phyloP scores from a whole-genome alignment of 1,284 basidiomycete genomes.

The Trametes versicolor region DNA sequence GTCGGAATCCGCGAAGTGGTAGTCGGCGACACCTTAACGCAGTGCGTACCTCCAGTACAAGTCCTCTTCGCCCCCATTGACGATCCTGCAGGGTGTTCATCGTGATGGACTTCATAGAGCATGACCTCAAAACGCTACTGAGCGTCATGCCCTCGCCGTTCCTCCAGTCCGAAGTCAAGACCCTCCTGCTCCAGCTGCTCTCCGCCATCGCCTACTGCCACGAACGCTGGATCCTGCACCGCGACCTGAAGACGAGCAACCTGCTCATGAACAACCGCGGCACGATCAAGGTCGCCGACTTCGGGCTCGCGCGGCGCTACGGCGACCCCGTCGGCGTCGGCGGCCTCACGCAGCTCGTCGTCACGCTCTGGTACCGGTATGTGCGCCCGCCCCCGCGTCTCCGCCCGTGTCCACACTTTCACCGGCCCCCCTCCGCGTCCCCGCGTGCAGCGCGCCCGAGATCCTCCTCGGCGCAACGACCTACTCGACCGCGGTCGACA shows the following conservation, averaged over 20 bases:
- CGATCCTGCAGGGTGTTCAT: slow-evolving; percentile 85
- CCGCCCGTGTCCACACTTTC: slow-evolving; percentile 31
- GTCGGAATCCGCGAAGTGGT: slow-evolving; percentile 97
- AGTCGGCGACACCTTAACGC: slow-evolving; percentile 98
- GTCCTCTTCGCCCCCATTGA: neutral
- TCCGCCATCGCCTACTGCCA: slow-evolving; percentile 95
- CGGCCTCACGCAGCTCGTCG: slow-evolving; percentile 96
- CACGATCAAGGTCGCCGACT: slow-evolving; percentile 98
- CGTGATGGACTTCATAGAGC: slow-evolving; percentile 99
- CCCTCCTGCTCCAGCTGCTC: slow-evolving; percentile 92
- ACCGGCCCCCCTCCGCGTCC: slow-evolving; percentile 16
- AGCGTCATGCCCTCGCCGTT: slow-evolving; percentile 95
- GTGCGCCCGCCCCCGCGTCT: slow-evolving; percentile 43
- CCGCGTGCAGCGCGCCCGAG: slow-evolving; percentile 84
- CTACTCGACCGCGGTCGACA: slow-evolving; percentile 96
- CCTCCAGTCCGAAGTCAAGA: slow-evolving; percentile 98
- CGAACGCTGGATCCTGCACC: slow-evolving; percentile 96
- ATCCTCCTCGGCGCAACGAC: slow-evolving; percentile 92
- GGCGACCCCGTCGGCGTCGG: slow-evolving; percentile 94
- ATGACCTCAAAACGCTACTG: slow-evolving; percentile 96
- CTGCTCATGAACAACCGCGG: slow-evolving; percentile 99
- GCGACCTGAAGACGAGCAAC: slow-evolving; percentile 98
- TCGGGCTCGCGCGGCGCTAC: slow-evolving; percentile 94
- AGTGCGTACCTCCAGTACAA: slow-evolving; percentile 68
- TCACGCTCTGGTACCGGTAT: slow-evolving; percentile 98